Conservation (phyloP, 2,329 filamentous ascomycete species). For the Sclerotinia glacialis region DNA sequence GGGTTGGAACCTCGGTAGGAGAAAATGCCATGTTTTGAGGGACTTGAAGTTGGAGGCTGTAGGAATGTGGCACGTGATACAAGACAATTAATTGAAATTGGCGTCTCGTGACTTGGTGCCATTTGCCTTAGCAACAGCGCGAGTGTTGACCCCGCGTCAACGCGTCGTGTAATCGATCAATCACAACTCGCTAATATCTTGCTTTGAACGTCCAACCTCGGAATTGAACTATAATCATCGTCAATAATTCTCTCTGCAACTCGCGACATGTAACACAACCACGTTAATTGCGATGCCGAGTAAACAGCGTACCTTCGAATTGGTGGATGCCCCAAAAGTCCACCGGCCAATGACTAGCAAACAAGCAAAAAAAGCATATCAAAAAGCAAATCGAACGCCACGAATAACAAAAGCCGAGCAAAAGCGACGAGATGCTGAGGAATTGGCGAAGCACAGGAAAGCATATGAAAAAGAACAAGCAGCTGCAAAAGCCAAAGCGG, state of each 20-base stretch:
- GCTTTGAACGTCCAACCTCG: neutral
- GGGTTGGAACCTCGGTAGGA: too few relatives aligned
- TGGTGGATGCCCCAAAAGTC: conserved; percentile 39
- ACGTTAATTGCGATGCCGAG: neutral
- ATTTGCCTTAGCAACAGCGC: neutral
- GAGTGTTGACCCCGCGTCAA: neutral
- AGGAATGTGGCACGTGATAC: neutral
- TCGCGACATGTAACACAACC: neutral
- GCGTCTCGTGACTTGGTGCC: neutral
- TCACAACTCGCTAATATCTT: neutral
- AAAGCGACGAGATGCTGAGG: conserved; percentile 43
- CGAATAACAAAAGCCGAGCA: conserved; percentile 44
- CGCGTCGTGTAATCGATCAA: neutral
- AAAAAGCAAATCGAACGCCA: conserved; percentile 43
- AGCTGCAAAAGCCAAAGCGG: conserved; percentile 50
- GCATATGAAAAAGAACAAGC: conserved; percentile 55
- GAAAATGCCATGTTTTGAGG: neutral
- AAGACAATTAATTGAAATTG: too few relatives aligned
- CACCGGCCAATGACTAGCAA: conserved; percentile 50
- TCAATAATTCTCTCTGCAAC: neutral
- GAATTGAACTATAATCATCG: neutral
- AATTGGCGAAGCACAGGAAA: conserved; percentile 42
- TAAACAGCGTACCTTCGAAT: conserved; percentile 40
- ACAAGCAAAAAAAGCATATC: conserved; percentile 48
- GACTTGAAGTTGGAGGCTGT: neutral